Base-by-base conservation (phyloP, 495 filamentous ascomycete genomes). In the Chlorociboria aeruginascens region DNA sequence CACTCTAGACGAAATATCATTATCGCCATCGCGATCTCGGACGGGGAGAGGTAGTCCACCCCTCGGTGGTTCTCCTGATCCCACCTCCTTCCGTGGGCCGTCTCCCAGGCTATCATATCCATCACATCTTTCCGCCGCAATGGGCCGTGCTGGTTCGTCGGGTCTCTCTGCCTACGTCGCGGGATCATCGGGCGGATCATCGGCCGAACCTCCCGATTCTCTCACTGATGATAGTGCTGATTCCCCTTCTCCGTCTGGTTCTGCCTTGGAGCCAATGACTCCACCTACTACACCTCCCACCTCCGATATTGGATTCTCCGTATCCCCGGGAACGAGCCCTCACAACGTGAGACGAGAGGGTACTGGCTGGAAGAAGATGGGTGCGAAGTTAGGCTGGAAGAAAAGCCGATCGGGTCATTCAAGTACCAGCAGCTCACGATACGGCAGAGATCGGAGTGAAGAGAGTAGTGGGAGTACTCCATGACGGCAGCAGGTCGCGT, bases 211-310 rank as follows among this genome's bases (percentile, higher is more conserved):
- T 8, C 25, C 36, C 16, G 57, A 56, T 1, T 38, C 45, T 42
- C 56, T 72, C 47, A 70, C 63, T 8, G 74, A 72, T 49, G 75
- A 77, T 49, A 76, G 68, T 47, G 61, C 60, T 36, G 69, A 69
- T 37, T 68, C 73, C 14, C 66, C 66, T 25, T 78, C 77, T 8
- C 70, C 73, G 29, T 59, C 69, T 6, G 52, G 43, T 7, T 54
- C 55, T 46, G 63, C 53, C 9, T 59, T 65, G 39, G 83, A 86
- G 53, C 85, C 82, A 0, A 87, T 92, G 81, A 94, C 87, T n/a
- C 87, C 87, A 12, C 87, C 87, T 2, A 89, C 79, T 7, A 90
- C 87, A 6, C 87, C 87, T 8, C 86, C 87, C 6, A 83, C 79
- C 16, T 71, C 70, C 0, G 69, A 78, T 67, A 76, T 33, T 9